Conservation (phyloP, 306 rosid species). For the Elaeagnus macrophylla region DNA sequence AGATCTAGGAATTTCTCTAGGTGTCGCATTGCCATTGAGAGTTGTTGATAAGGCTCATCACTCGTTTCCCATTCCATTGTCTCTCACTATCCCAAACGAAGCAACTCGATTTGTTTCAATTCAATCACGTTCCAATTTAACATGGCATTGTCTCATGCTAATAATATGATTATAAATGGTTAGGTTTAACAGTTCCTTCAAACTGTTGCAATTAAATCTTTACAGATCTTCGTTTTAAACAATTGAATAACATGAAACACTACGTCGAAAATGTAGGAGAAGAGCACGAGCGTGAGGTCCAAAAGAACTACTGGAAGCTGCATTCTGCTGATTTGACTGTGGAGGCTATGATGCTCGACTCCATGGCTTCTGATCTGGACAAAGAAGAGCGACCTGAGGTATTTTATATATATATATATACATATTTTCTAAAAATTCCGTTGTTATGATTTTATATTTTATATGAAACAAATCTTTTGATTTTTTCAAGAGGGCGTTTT, state of each 20-base stretch:
- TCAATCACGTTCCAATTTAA: constrained; percentile 2
- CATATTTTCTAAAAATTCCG: too few relatives aligned
- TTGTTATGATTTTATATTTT: too few relatives aligned
- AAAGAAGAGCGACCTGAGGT: constrained; percentile 95
- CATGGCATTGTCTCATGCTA: constrained; percentile 21
- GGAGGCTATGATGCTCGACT: constrained; percentile 94
- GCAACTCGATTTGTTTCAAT: too few relatives aligned
- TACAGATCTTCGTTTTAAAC: not conserved
- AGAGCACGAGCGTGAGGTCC: constrained; percentile 68
- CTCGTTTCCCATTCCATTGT: constrained; percentile 6
- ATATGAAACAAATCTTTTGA: too few relatives aligned
- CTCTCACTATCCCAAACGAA: too few relatives aligned
- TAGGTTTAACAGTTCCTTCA: not conserved
- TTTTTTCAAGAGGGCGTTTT: too few relatives aligned
- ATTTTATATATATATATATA: too few relatives aligned
- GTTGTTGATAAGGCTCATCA: constrained; percentile 22
- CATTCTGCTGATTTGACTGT: constrained; percentile 60
- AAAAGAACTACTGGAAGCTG: constrained; percentile 72
- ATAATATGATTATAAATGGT: constrained; percentile 6
- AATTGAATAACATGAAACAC: too few relatives aligned
- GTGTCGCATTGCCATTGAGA: constrained; percentile 71
- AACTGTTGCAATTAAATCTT: not conserved
- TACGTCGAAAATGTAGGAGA: constrained; percentile 19
- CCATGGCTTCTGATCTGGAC: constrained; percentile 87
- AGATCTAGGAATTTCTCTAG: constrained; percentile 89